Conservation (phyloP, 2,329 filamentous ascomycete genomes). For the Domatiomyces globalis region DNA sequence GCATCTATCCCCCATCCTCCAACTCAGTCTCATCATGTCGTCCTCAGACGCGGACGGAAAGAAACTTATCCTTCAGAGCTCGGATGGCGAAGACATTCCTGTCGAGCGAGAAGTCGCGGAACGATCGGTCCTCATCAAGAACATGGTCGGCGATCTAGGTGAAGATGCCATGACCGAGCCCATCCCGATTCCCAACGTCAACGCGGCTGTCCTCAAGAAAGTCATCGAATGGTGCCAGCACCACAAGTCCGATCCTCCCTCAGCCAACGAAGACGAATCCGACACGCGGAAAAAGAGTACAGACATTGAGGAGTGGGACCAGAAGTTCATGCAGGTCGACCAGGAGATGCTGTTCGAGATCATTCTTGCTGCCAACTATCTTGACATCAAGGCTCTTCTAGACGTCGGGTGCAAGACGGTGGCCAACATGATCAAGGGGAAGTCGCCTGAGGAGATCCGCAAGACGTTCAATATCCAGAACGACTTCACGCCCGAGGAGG, state of each 20-base stretch:
- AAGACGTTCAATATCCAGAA: constrained; percentile 99
- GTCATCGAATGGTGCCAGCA: constrained; percentile 97
- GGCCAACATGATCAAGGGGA: constrained; percentile 99
- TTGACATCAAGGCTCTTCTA: constrained; percentile 95
- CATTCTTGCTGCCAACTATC: constrained; percentile 93
- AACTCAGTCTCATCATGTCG: constrained; percentile 4
- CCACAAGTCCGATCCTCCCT: constrained; percentile 78
- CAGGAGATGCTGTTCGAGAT: constrained; percentile 99
- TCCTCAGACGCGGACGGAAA: constrained; percentile 14
- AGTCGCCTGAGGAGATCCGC: constrained; percentile 95
- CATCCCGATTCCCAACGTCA: constrained; percentile 82
- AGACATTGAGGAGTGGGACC: constrained; percentile 98
- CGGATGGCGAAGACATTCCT: constrained; percentile 35
- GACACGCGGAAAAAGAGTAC: constrained; percentile 96
- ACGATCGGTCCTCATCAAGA: constrained; percentile 91
- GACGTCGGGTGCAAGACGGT: constrained; percentile 99
- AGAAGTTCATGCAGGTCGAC: constrained; percentile 99
- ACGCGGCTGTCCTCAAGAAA: constrained; percentile 84
- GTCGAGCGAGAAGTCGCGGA: constrained; percentile 71
- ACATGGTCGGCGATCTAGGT: constrained; percentile 90
- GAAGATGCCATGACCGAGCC: constrained; percentile 47
- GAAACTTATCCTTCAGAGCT: constrained; percentile 35
- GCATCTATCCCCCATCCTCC: neutral
- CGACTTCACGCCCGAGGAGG: constrained; percentile 96
- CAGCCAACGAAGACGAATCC: constrained; percentile 71